Conservation (phyloP, 768 basidiomycete genomes). For the Boletus eberwhitei region DNA sequence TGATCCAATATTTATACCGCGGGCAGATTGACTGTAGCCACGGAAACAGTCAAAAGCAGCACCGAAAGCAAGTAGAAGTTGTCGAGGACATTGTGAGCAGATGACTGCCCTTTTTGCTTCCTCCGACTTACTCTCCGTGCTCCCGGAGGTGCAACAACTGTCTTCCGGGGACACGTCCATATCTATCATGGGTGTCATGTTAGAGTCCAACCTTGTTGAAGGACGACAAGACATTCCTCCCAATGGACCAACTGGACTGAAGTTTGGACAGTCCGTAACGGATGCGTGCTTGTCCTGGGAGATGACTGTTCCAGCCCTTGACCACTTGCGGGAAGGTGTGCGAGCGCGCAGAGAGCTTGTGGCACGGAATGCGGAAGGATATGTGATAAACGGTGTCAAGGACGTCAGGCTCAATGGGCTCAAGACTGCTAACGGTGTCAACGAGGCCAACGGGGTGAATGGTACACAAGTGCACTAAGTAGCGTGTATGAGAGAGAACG, state of each 20-base stretch:
- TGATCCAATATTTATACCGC: neutral
- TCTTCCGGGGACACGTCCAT: slow-evolving; percentile 66
- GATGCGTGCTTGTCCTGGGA: slow-evolving; percentile 93
- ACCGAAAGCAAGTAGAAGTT: slow-evolving; percentile 83
- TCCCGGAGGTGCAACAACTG: slow-evolving; percentile 63
- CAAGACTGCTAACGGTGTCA: slow-evolving; percentile 16
- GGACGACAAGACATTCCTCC: slow-evolving; percentile 83
- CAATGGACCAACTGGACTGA: slow-evolving; percentile 66
- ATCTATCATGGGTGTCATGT: slow-evolving; percentile 90
- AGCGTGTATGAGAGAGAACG: neutral
- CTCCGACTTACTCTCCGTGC: slow-evolving; percentile 9
- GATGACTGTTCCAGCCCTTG: slow-evolving; percentile 73
- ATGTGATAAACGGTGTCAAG: slow-evolving; percentile 4
- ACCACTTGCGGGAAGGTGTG: slow-evolving; percentile 86
- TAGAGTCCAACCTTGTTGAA: slow-evolving; percentile 88
- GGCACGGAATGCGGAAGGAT: slow-evolving; percentile 28
- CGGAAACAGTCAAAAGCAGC: slow-evolving; percentile 92
- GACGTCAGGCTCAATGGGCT: slow-evolving; percentile 12
- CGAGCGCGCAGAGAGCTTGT: slow-evolving; percentile 62
- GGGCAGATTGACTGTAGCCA: slow-evolving; percentile 92
- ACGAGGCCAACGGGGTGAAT: slow-evolving; percentile 19
- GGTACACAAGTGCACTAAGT: slow-evolving; percentile 8
- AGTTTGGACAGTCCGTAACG: slow-evolving; percentile 84
- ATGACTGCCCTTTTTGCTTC: slow-evolving; percentile 1
- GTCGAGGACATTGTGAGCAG: slow-evolving; percentile 79